These are phyloP conservation scores for Primulina tabacum DNA, from an alignment of 257 asterid species.

Conservation along the genomic window DNA sequence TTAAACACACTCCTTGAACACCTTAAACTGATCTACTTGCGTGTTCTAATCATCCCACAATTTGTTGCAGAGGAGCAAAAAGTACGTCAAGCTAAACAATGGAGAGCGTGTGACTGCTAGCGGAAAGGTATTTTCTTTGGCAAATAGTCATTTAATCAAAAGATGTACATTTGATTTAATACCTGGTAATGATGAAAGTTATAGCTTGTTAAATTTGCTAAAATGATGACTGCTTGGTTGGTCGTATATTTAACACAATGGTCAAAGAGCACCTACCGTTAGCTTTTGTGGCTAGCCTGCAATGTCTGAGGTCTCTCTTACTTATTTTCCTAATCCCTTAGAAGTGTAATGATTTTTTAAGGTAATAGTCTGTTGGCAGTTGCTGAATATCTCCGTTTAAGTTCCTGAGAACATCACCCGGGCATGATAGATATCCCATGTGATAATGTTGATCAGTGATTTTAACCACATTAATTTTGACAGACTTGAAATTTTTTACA, in stretches of 20 bases:
- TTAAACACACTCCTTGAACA: neutral
- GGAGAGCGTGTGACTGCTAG: conserved; percentile 96
- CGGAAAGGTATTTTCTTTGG: conserved; percentile 69
- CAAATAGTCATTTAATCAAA: neutral
- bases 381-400: neutral
- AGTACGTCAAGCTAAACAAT: conserved; percentile 81
- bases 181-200: neutral
- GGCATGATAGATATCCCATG: neutral
- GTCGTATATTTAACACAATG: neutral
- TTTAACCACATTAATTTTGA: neutral
- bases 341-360: neutral
- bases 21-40: neutral
- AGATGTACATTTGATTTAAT: neutral
- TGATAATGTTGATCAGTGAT: neutral
- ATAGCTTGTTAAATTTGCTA: too few relatives aligned
- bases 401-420: neutral
- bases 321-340: neutral
- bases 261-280: neutral
- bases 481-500: neutral
- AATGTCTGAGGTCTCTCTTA: neutral
- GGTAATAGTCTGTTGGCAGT: neutral
- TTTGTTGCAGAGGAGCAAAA: conserved; percentile 79
- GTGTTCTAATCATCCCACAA: conserved; percentile 18
- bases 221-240: neutral
- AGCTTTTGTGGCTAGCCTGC: neutral